Conservation (phyloP, 331 rosid species). For the Rhamnella rubrinervis region DNA sequence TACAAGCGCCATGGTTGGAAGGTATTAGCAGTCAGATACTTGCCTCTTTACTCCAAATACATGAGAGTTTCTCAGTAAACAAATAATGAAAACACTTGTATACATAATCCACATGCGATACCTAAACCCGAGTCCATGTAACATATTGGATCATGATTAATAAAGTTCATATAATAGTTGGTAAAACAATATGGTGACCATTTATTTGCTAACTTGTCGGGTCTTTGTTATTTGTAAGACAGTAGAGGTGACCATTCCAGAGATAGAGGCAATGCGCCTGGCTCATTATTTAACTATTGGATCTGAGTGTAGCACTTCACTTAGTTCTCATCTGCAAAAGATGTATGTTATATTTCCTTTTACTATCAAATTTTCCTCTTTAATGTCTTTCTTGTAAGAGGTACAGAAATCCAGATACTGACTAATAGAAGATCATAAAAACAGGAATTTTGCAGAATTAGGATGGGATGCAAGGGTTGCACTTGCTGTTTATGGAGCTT, state of each 20-base stretch:
- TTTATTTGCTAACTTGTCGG: slow-evolving; percentile 14
- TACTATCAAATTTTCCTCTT: slow-evolving; percentile 13
- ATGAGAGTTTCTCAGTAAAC: neutral
- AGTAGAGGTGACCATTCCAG: slow-evolving; percentile 82
- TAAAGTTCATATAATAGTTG: neutral
- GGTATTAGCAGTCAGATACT: slow-evolving; percentile 38
- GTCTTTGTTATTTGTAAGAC: slow-evolving; percentile 37
- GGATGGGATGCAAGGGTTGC: slow-evolving; percentile 95
- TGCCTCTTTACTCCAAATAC: too few species aligned
- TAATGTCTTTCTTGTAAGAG: slow-evolving; percentile 1
- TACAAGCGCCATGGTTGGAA: slow-evolving; percentile 67
- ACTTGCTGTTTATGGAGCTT: slow-evolving; percentile 64
- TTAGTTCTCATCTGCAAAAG: slow-evolving; percentile 47
- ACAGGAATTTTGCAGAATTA: slow-evolving; percentile 54
- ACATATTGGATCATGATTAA: neutral
- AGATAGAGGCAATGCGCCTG: slow-evolving; percentile 81
- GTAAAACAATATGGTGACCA: neutral
- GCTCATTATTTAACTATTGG: slow-evolving; percentile 90
- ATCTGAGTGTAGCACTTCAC: slow-evolving; percentile 68
- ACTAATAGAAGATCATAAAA: slow-evolving; percentile 20
- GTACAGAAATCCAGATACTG: slow-evolving; percentile 22
- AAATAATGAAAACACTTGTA: neutral
- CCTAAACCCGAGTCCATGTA: neutral
- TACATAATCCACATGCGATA: neutral
- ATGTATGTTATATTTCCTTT: slow-evolving; percentile 40